Evolutionary conservation across 164 flowering plant species (phyloP).

Genomic region (Tetracentron sinense): DNA sequence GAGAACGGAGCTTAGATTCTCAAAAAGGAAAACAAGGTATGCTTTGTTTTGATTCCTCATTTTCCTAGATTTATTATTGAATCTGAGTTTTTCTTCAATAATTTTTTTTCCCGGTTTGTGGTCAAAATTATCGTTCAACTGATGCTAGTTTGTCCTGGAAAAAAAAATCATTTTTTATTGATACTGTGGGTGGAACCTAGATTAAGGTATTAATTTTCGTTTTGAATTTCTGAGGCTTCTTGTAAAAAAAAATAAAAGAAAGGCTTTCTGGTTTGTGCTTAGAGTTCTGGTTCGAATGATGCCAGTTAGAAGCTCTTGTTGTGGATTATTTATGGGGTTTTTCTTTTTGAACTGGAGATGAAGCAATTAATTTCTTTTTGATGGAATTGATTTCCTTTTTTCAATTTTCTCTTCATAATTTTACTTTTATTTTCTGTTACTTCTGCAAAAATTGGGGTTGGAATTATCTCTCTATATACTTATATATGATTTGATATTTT

Average conservation of each 20-base stretch:
- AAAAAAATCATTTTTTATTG: too few relatives aligned
- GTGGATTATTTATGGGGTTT: not conserved
- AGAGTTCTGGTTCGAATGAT: not conserved
- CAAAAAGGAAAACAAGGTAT: too few relatives aligned
- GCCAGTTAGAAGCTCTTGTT: not conserved
- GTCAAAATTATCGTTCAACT: not conserved
- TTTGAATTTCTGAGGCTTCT: not conserved
- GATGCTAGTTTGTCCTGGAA: not conserved
- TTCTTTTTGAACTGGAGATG: slow-evolving; percentile 1
- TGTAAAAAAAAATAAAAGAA: not conserved
- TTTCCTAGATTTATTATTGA: too few relatives aligned
- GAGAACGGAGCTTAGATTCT: too few relatives aligned
- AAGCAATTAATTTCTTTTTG: not conserved
- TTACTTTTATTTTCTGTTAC: not conserved
- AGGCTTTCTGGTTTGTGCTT: not conserved
- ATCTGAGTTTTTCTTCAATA: too few relatives aligned
- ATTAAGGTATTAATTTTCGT: too few relatives aligned
- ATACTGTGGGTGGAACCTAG: too few relatives aligned
- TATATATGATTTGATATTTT: not conserved
- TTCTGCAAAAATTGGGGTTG: not conserved
- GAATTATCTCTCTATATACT: not conserved
- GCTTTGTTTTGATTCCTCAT: too few relatives aligned
- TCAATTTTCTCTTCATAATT: not conserved
- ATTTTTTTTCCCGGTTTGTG: too few relatives aligned
- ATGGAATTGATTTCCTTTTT: not conserved